Evolutionary conservation across 1,139 yeast species (phyloP).

Genomic region (Yamadazyma pseudoaaseri): DNA sequence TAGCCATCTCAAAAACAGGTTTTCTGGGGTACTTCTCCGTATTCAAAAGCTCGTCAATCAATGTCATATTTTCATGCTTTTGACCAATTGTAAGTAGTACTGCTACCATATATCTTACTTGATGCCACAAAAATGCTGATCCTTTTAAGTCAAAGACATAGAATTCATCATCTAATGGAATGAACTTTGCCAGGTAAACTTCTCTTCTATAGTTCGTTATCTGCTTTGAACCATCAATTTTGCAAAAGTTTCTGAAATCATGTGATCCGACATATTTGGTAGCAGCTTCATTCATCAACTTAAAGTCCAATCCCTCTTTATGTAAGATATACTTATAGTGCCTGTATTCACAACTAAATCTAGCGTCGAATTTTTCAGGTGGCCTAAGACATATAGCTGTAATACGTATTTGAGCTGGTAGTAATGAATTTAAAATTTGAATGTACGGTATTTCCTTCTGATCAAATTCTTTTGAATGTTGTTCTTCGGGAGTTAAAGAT

Average conservation of each 20-base stretch:
- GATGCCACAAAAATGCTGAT: slow-evolving; percentile 96
- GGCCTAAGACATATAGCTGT: slow-evolving; percentile 83
- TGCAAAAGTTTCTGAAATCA: slow-evolving; percentile 93
- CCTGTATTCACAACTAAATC: slow-evolving; percentile 81
- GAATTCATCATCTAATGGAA: slow-evolving; percentile 41
- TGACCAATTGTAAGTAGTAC: slow-evolving; percentile 80
- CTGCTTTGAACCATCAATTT: slow-evolving; percentile 91
- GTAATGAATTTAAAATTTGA: slow-evolving; percentile 66
- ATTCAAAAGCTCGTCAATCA: slow-evolving; percentile 62
- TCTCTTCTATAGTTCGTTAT: slow-evolving; percentile 70
- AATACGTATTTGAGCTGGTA: slow-evolving; percentile 82
- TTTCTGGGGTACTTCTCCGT: slow-evolving; percentile 57
- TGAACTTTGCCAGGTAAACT: slow-evolving; percentile 53
- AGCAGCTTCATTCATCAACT: slow-evolving; percentile 72
- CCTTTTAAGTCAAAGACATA: slow-evolving; percentile 82
- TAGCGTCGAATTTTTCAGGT: slow-evolving; percentile 80
- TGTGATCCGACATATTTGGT: slow-evolving; percentile 65
- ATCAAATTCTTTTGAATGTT: slow-evolving; percentile 56
- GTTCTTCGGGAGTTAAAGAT: slow-evolving; percentile 54
- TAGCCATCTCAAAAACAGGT: slow-evolving; percentile 88
- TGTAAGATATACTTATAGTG: slow-evolving; percentile 83
- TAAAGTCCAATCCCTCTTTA: slow-evolving; percentile 55
- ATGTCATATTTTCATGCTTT: slow-evolving; percentile 56
- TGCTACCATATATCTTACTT: slow-evolving; percentile 94
- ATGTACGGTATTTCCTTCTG: slow-evolving; percentile 72